A percentile compares a stretch with the other conserved stretches of the same genome.
Evolutionary conservation across 225 moss, liverwort and hornwort genomes (phyloP).

Genomic region (Lunularia cruciata): DNA sequence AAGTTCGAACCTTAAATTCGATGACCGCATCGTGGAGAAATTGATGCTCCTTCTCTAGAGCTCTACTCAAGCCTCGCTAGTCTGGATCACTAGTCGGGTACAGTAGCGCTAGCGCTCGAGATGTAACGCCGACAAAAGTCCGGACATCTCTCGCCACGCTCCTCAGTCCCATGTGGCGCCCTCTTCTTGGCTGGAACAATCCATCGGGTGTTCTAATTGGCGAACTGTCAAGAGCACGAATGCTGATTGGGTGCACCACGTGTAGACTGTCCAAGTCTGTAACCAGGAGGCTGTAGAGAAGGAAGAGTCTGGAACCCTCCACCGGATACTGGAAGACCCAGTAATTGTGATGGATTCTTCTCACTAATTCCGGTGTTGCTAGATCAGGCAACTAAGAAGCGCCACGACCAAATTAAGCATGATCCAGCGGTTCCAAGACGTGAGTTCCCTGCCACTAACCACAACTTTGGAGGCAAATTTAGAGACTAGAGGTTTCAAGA

Average conservation of each 20-base stretch:
- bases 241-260: conserved; percentile 12
- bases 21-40: conserved; percentile 12
- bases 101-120: background rate
- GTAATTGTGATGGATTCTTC: background rate
- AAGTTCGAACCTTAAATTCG: background rate
- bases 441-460: too few relatives aligned
- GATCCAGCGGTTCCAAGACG: background rate
- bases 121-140: background rate
- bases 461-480: background rate
- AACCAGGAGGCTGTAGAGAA: background rate
- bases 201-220: background rate
- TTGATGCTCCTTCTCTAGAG: background rate
- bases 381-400: too few relatives aligned
- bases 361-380: background rate
- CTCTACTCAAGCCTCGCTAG: background rate
- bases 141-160: conserved; percentile 7
- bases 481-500: background rate
- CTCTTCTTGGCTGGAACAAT: background rate
- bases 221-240: too few relatives aligned
- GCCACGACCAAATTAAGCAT: background rate
- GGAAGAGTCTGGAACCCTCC: conserved; percentile 13
- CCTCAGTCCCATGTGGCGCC: background rate
- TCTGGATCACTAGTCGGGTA: too few relatives aligned
- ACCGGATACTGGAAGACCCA: background rate
- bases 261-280: background rate